Base-by-base conservation (phyloP, 768 basidiomycete species). In the Sporobolomyces pararoseus region DNA sequence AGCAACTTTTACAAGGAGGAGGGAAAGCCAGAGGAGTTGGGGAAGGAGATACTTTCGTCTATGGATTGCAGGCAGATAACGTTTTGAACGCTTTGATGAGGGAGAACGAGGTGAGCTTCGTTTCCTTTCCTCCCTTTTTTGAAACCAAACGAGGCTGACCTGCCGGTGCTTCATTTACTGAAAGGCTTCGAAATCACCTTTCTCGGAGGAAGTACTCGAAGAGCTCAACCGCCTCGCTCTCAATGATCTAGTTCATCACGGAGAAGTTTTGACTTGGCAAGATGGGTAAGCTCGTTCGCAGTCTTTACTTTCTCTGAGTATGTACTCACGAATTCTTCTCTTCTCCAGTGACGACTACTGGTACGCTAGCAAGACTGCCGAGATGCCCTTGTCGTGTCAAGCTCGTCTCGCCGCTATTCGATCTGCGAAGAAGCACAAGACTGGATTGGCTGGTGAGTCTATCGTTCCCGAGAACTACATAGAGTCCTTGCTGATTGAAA, bases 201-300 rank as follows among this genome's bases (percentile, higher is more conserved):
- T 79, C 55, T 13, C 39, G 27, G 75, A 78, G 13, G 78, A 79
- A n/a, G 75, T 79, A 54, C 78, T 80, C 53, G 77, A 79, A 25
- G 77, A 78, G 57, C 54, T 70, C 5, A 61, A 44, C 9, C 23
- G 72, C 4, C 39, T 73, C 2, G 81, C 81, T 19, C 32, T 81
- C 51, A 72, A 74, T 50, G 80, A 82, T 72, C 73, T 82, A 44
- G 77, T 79, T 35, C 70, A 74, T 54, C 81, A 82, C 52, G 78
- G 76, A 7, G 81, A 81, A 63, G 76, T 79, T 25, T 62, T 79
- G 19, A 77, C 60, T 66, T 76, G 31, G 77, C 77, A 63, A 71
- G 71, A 76, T 21, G 73, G 75, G 80, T 81, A 59, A 75, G 80
- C 10, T 17, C 59, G 25, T 44, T 47, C 46, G 10, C 7, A 2